Conservation (phyloP, 2,329 filamentous ascomycete species). For the Epichloe sylvatica region DNA sequence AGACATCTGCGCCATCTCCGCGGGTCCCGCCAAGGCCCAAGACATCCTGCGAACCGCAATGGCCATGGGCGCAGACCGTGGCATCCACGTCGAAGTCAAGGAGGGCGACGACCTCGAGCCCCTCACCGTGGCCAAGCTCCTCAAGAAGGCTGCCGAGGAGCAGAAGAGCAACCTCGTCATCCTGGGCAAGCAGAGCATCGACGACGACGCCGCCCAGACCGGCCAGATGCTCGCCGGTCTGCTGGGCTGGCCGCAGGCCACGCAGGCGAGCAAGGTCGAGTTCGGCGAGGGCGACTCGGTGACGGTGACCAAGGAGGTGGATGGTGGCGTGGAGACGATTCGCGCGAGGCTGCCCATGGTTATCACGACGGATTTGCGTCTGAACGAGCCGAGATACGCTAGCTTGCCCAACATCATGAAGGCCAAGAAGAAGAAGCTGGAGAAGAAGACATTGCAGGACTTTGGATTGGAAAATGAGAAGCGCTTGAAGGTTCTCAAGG, state of each 20-base stretch:
- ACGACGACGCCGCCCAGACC: slow-evolving; percentile 90
- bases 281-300: slow-evolving; percentile 57
- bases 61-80: slow-evolving; percentile 95
- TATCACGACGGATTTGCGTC: slow-evolving; percentile 82
- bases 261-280: slow-evolving; percentile 74
- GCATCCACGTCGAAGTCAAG: slow-evolving; percentile 69
- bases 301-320: slow-evolving; percentile 79
- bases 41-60: slow-evolving; percentile 91
- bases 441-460: slow-evolving; percentile 79
- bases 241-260: slow-evolving; percentile 86
- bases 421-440: slow-evolving; percentile 98
- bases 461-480: slow-evolving; percentile 61
- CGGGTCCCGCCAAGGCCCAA: slow-evolving; percentile 72
- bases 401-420: slow-evolving; percentile 99
- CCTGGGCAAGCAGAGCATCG: slow-evolving; percentile 94
- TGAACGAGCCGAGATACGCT: slow-evolving; percentile 92
- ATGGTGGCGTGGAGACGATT: slow-evolving; percentile 87
- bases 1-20: slow-evolving; percentile 82
- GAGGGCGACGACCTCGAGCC: slow-evolving; percentile 73
- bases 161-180: slow-evolving; percentile 87
- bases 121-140: slow-evolving; percentile 79
- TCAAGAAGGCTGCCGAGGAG: slow-evolving; percentile 63
- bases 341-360: slow-evolving; percentile 77
- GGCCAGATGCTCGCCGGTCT: slow-evolving; percentile 95
- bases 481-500: slow-evolving; percentile 80